Percentiles rank a stretch among this genome's conserved stretches.
Conservation (phyloP, 1,284 basidiomycete genomes). For the Cryptococcus hybrid region DNA sequence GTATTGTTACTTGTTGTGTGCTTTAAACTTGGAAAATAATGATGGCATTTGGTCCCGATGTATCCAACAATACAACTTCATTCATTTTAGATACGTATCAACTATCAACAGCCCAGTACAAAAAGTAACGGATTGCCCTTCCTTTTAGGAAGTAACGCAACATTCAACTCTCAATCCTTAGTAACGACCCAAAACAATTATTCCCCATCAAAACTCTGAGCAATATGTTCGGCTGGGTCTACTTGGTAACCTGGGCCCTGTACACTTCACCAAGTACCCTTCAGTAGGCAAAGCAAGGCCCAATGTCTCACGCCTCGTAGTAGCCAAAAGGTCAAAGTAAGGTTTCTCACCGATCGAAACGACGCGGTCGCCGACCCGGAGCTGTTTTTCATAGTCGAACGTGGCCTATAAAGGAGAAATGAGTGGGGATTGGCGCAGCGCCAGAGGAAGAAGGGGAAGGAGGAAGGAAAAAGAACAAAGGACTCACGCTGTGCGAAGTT, state of each 20-base stretch:
- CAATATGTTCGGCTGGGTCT: too few species aligned
- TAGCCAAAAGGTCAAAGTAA: slow-evolving; percentile 58
- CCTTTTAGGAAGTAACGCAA: too few species aligned
- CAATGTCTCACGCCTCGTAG: slow-evolving; percentile 1
- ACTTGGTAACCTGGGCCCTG: background rate
- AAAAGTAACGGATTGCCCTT: too few species aligned
- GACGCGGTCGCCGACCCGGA: slow-evolving; percentile 59
- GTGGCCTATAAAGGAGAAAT: slow-evolving; percentile 31
- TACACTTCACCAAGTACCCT: background rate
- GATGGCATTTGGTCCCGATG: too few species aligned
- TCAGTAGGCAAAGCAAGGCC: background rate
- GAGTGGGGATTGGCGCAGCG: background rate
- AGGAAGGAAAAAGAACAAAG: background rate
- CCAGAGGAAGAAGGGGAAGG: background rate
- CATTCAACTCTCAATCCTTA: too few species aligned
- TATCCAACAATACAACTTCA: too few species aligned
- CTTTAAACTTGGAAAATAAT: too few species aligned
- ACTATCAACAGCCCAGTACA: too few species aligned
- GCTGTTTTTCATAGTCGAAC: slow-evolving; percentile 55
- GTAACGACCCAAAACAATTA: too few species aligned
- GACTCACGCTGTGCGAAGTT: slow-evolving; percentile 56
- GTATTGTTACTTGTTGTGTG: too few species aligned
- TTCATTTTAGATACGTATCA: too few species aligned
- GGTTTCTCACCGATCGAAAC: slow-evolving; percentile 64
- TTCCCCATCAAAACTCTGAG: too few species aligned